phyloP scores from a whole-genome alignment of 2,329 filamentous ascomycete genomes.

The Tolypocladium amazonense region DNA sequence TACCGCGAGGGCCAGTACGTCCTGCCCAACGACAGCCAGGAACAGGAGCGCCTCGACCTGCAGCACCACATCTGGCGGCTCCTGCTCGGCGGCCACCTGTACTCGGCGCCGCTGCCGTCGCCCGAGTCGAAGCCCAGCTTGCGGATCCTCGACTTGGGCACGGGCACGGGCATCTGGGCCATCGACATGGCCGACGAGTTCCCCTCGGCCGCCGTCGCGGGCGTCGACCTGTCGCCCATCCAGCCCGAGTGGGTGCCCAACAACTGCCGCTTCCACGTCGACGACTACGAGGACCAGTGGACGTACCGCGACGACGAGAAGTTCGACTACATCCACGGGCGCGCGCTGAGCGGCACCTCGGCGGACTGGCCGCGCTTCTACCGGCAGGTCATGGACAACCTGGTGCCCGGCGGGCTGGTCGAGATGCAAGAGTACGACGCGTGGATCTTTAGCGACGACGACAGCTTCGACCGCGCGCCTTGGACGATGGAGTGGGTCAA shows the following conservation, averaged over 20 bases:
- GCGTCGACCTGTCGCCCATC: constrained; percentile 48
- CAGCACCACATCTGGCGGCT: constrained; percentile 43
- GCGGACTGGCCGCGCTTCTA: constrained; percentile 21
- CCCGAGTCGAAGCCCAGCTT: constrained; percentile 9
- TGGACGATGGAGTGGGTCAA: constrained; percentile 29
- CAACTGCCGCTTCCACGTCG: constrained; percentile 55
- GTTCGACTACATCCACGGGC: constrained; percentile 24
- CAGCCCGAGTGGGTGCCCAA: constrained; percentile 47
- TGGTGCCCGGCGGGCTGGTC: constrained; percentile 24
- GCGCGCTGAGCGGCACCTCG: constrained; percentile 20
- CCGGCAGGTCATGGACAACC: constrained; percentile 12
- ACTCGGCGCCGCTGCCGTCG: constrained; percentile 30
- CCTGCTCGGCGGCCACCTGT: constrained; percentile 30
- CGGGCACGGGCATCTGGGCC: constrained; percentile 51
- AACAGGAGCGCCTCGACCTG: constrained; percentile 43
- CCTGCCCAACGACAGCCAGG: constrained; percentile 40
- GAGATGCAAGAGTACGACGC: constrained; percentile 29
- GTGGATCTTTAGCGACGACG: constrained; percentile 26
- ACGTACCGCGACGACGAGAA: constrained; percentile 26
- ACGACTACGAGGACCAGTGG: constrained; percentile 49
- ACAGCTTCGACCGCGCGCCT: constrained; percentile 22
- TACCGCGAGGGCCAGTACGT: constrained; percentile 32
- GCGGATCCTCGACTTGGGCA: constrained; percentile 46
- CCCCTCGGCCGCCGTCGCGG: constrained; percentile 24
- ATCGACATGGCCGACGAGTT: constrained; percentile 45